Evolutionary conservation across 768 basidiomycete species (phyloP).

Genomic region (Serendipita sp.): DNA sequence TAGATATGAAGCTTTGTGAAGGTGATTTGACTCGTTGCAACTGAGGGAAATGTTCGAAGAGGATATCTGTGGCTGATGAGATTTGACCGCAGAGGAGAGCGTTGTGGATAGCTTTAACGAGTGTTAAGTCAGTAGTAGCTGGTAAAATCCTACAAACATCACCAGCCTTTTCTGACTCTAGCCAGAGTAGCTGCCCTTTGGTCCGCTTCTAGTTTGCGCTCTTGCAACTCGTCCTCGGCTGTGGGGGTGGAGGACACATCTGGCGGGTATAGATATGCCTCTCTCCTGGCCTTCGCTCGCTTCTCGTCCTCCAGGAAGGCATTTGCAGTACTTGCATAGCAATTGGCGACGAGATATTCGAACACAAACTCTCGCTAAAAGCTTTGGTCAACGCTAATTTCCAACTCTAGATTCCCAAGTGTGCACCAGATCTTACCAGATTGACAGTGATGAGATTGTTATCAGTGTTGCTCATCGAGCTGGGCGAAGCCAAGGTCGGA

Average conservation of each 20-base stretch:
- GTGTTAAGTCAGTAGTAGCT: too few relatives aligned
- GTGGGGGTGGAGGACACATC: neutral
- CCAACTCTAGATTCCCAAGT: too few relatives aligned
- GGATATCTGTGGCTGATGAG: neutral
- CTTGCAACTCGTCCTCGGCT: neutral
- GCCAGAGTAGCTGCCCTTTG: too few relatives aligned
- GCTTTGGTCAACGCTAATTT: too few relatives aligned
- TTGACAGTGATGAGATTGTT: too few relatives aligned
- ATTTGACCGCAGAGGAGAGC: neutral
- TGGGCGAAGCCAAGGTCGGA: too few relatives aligned
- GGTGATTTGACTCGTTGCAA: neutral
- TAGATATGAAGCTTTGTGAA: neutral
- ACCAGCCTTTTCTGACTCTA: too few relatives aligned
- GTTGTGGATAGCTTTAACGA: neutral
- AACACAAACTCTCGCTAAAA: neutral
- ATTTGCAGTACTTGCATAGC: neutral
- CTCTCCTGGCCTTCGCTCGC: neutral
- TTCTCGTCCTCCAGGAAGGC: neutral
- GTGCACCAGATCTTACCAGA: too few relatives aligned
- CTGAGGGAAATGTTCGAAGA: neutral
- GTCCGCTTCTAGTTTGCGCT: too few relatives aligned
- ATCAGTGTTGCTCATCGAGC: too few relatives aligned
- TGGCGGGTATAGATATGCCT: neutral
- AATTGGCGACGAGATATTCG: neutral
- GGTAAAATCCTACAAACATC: too few relatives aligned